phyloP scores from a whole-genome alignment of 2,329 filamentous ascomycete species.

The Rhinocladiella mackenziei region DNA sequence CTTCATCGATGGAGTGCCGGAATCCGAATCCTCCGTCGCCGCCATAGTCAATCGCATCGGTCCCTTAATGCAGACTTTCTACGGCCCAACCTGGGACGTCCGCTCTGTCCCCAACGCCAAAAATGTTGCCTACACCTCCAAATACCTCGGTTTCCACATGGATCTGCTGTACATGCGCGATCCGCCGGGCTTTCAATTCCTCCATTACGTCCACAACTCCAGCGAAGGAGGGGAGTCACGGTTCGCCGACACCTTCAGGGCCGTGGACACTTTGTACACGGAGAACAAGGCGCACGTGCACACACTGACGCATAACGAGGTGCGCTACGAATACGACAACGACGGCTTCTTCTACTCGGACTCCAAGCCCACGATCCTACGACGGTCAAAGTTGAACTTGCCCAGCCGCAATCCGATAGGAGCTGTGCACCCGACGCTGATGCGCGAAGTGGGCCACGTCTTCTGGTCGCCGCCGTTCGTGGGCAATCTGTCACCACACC shows the following conservation, averaged over 20 bases:
- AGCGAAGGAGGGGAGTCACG: slow-evolving; percentile 77
- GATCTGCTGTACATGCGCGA: slow-evolving; percentile 82
- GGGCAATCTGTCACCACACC: slow-evolving; percentile 44
- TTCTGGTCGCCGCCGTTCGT: slow-evolving; percentile 83
- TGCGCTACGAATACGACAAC: slow-evolving; percentile 54
- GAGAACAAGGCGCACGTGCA: slow-evolving; percentile 31
- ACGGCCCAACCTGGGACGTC: slow-evolving; percentile 88
- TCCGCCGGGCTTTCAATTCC: slow-evolving; percentile 75
- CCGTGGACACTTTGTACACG: slow-evolving; percentile 45
- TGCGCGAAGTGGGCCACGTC: slow-evolving; percentile 40
- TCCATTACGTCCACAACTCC: slow-evolving; percentile 83
- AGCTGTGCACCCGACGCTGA: slow-evolving; percentile 7
- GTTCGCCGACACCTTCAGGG: slow-evolving; percentile 72
- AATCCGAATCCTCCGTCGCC: slow-evolving; percentile 61
- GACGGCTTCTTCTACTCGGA: slow-evolving; percentile 60
- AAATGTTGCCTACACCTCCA: slow-evolving; percentile 86
- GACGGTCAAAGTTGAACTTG: slow-evolving; percentile 13
- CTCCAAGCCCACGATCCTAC: slow-evolving; percentile 53
- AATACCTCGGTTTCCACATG: slow-evolving; percentile 83
- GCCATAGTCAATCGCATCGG: slow-evolving; percentile 70
- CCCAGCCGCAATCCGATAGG: slow-evolving; percentile 14
- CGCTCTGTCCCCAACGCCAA: slow-evolving; percentile 74
- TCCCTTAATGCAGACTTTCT: slow-evolving; percentile 78
- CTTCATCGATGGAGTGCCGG: slow-evolving; percentile 71
- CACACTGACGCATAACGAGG: slow-evolving; percentile 13